Conservation (phyloP, 306 rosid species). For the Glycyrrhiza uralensis region DNA sequence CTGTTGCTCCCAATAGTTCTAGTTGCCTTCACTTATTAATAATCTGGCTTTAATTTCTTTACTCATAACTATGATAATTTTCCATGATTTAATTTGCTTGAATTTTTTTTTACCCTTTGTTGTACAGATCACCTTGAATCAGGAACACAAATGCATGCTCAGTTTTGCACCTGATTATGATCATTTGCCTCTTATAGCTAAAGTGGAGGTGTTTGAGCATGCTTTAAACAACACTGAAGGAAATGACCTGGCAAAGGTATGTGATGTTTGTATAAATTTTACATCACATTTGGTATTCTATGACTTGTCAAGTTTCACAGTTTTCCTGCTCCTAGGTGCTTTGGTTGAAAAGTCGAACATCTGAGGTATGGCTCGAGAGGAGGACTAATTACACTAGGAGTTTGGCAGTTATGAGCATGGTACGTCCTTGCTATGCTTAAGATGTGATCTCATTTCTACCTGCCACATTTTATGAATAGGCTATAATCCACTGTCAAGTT, state of each 20-base stretch:
- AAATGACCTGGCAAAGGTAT: slow-evolving; percentile 82
- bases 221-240: slow-evolving; percentile 93
- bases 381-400: slow-evolving; percentile 97
- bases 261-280: neutral
- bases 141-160: slow-evolving; percentile 92
- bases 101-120: neutral
- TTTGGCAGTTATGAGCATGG: slow-evolving; percentile 99
- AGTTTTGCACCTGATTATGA: slow-evolving; percentile 98
- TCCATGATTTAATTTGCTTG: slow-evolving; percentile 19
- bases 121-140: slow-evolving; percentile 81
- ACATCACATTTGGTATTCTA: slow-evolving; percentile 9
- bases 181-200: slow-evolving; percentile 91
- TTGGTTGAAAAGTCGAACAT: slow-evolving; percentile 98
- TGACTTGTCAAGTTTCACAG: slow-evolving; percentile 22
- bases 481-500: neutral
- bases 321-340: slow-evolving; percentile 60
- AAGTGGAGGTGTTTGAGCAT: slow-evolving; percentile 95
- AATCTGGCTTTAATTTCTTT: neutral
- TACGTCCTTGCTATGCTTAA: slow-evolving; percentile 32
- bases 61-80: slow-evolving; percentile 1
- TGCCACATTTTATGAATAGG: neutral
- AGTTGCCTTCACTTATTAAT: slow-evolving; percentile 3
- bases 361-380: slow-evolving; percentile 97
- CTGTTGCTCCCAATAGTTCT: neutral
- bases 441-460: slow-evolving; percentile 11